Conservation (phyloP, 768 basidiomycete species). For the Amanita fuliginea region DNA sequence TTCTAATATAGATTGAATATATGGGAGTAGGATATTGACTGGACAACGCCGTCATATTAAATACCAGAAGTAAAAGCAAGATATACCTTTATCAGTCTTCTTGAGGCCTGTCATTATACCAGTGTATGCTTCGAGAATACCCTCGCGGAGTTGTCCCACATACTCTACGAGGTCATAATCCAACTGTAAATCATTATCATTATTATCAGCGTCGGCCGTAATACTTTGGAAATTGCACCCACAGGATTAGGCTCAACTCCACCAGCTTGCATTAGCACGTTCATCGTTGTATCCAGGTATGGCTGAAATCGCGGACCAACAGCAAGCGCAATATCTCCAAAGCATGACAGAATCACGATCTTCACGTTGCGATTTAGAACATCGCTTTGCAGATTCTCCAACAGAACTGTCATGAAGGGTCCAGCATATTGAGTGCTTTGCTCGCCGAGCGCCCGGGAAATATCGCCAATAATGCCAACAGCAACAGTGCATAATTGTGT, state of each 20-base stretch:
- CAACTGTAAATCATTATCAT: slow-evolving; percentile 29
- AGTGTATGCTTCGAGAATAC: slow-evolving; percentile 94
- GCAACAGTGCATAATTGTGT: slow-evolving; percentile 93
- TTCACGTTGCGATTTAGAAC: slow-evolving; percentile 91
- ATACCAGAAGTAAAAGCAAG: neutral
- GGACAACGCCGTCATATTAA: slow-evolving; percentile 5
- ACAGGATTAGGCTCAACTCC: slow-evolving; percentile 81
- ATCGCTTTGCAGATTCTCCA: slow-evolving; percentile 86
- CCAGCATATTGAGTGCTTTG: slow-evolving; percentile 74
- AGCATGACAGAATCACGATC: slow-evolving; percentile 90
- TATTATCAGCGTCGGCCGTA: neutral
- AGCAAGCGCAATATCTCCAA: slow-evolving; percentile 94
- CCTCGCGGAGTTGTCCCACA: slow-evolving; percentile 80
- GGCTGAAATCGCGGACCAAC: slow-evolving; percentile 81
- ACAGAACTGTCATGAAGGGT: slow-evolving; percentile 84
- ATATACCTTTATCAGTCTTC: slow-evolving; percentile 64
- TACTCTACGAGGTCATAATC: slow-evolving; percentile 92
- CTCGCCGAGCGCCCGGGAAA: slow-evolving; percentile 89
- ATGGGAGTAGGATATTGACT: slow-evolving; percentile 51
- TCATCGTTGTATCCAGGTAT: slow-evolving; percentile 85
- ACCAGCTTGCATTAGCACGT: slow-evolving; percentile 84
- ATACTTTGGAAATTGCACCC: slow-evolving; percentile 15
- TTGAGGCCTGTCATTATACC: slow-evolving; percentile 90
- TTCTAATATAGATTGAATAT: slow-evolving; percentile 68
- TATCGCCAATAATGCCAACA: slow-evolving; percentile 91